Base-by-base conservation (phyloP, 495 filamentous ascomycete species). In the Penicillium paxilli region DNA sequence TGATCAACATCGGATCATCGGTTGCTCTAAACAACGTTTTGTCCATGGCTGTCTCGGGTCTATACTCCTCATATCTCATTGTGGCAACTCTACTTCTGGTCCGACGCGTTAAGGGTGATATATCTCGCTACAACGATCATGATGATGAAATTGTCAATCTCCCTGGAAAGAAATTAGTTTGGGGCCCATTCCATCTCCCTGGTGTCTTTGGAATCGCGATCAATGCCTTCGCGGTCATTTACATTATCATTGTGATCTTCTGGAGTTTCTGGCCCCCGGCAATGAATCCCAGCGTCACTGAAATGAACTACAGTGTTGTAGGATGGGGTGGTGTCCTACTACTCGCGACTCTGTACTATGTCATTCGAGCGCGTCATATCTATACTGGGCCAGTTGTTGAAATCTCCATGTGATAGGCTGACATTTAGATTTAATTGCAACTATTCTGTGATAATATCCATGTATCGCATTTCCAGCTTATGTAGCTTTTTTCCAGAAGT, bases 141-240 rank as follows among this genome's bases (percentile, higher is more conserved):
- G 55, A 53, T 0, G 53, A 62, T 26, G 47, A 46, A 1, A 28
- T 52, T 5, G 54, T 66, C 40, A 66, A 66, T 20, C 51, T 59
- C 1, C 55, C 63, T 17, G 62, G 60, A 4, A 57, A 55, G 9
- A 62, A 64, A 23, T 57, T 76, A 5, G 57, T 66, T 16, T 82
- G 78, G 79, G 80, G 80, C 12, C 74, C 77, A 0, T 83, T 77
- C 59, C 73, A 67, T 17, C 40, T 80, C 1, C 74, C 72, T 1
- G 79, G 76, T 4, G 60, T 72, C 8, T 57, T 72, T 14, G 79
- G 80, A 0, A 66, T 75, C 0, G 9, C 70, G 10, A 68, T 80
- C 52, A 82, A 83, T 37, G 52, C 58, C 2, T 71, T 75, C 46
- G 54, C 70, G 2, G 53, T 73, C 11, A 54, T 64, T 4, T 76